Conservation (phyloP, 148 eudicot genomes). For the Camellia lanceoleosa region DNA sequence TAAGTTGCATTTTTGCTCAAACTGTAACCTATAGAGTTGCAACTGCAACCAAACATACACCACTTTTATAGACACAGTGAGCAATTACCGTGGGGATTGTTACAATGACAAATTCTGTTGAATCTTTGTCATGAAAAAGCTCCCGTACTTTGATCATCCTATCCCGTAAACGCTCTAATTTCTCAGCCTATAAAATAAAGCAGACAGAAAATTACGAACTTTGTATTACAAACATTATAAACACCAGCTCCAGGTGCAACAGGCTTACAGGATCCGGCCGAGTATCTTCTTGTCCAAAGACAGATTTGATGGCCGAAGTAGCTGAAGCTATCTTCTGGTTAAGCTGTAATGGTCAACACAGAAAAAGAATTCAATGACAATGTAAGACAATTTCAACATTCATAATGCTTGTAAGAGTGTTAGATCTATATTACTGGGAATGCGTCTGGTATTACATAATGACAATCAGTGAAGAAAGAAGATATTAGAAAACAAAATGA, state of each 20-base stretch:
- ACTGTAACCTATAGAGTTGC: background rate
- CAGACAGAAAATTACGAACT: slow-evolving; percentile 1
- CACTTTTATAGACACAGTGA: background rate
- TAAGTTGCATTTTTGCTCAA: background rate
- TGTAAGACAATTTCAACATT: background rate
- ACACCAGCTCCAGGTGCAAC: background rate
- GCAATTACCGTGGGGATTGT: slow-evolving; percentile 92
- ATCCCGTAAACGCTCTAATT: slow-evolving; percentile 77
- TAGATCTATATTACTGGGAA: background rate
- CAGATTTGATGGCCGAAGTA: slow-evolving; percentile 94
- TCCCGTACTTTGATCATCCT: slow-evolving; percentile 94
- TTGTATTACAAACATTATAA: background rate
- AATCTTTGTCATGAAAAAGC: slow-evolving; percentile 77
- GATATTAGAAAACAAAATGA: background rate
- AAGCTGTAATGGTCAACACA: slow-evolving; percentile 49
- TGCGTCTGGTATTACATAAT: background rate
- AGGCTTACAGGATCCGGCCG: slow-evolving; percentile 62
- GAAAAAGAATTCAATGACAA: background rate
- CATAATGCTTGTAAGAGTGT: background rate
- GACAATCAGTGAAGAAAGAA: background rate
- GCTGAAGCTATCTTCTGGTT: slow-evolving; percentile 86
- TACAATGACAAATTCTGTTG: slow-evolving; percentile 96
- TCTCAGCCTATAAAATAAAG: slow-evolving; percentile 50
- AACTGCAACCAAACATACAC: background rate
- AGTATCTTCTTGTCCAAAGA: slow-evolving; percentile 72